phyloP scores from a whole-genome alignment of 192 early-diverging fungal genomes.

The Helicostylum pulchrum region DNA sequence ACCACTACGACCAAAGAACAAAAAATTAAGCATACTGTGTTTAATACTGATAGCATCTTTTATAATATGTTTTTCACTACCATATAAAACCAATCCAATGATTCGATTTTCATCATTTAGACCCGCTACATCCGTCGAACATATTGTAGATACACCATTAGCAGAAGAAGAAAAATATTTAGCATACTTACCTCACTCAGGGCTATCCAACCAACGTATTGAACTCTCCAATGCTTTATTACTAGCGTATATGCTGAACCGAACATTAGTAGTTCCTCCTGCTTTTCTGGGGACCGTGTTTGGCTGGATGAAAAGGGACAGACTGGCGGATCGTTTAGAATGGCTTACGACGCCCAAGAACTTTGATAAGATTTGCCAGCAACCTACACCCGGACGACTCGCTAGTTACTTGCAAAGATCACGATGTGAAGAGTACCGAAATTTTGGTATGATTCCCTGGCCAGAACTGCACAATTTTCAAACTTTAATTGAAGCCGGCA shows the following conservation, averaged over 20 bases:
- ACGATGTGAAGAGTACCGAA: slow-evolving; percentile 15
- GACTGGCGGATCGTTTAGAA: slow-evolving; percentile 33
- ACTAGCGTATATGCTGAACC: slow-evolving; percentile 49
- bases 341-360: slow-evolving; percentile 39
- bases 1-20: too few species aligned
- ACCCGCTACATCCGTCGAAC: not conserved
- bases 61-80: not conserved
- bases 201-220: slow-evolving; percentile 56
- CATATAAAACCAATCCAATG: not conserved
- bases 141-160: not conserved
- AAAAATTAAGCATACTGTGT: not conserved
- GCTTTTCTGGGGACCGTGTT: slow-evolving; percentile 46
- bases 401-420: slow-evolving; percentile 30
- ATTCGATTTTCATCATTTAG: not conserved
- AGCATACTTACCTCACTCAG: slow-evolving; percentile 52
- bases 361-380: slow-evolving; percentile 13
- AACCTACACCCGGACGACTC: not conserved
- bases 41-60: not conserved
- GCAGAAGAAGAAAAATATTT: slow-evolving; percentile 41
- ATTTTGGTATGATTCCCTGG: slow-evolving; percentile 21
- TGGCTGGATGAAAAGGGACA: slow-evolving; percentile 39
- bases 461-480: slow-evolving; percentile 21
- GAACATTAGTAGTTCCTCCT: slow-evolving; percentile 51
- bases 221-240: slow-evolving; percentile 53
- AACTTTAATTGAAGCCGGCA: not conserved